Percentiles rank a stretch among this genome's conserved stretches.
phyloP scores from a whole-genome alignment of 139 green algal genomes.

The Chloropicon primus region DNA sequence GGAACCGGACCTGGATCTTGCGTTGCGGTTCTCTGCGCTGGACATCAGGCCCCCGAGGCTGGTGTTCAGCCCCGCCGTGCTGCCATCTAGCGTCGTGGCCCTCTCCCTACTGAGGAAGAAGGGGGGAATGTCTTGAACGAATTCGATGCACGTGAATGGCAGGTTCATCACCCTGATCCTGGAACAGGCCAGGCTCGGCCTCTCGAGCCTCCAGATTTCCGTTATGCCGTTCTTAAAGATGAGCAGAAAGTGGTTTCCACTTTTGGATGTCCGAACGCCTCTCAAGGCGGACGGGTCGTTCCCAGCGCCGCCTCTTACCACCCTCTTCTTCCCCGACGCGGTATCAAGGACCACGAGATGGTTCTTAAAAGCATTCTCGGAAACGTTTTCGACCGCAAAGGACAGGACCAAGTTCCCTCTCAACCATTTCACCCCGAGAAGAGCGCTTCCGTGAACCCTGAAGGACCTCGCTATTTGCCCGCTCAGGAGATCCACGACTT shows the following conservation, averaged over 20 bases:
- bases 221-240: background rate
- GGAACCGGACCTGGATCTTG: background rate
- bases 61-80: no score
- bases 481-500: background rate
- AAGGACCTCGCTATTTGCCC: background rate
- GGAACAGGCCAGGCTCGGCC: background rate
- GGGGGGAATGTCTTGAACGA: background rate
- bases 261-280: background rate
- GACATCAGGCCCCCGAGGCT: background rate
- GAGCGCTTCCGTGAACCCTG: background rate
- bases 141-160: background rate
- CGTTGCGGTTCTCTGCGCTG: background rate
- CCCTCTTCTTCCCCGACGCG: background rate
- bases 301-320: background rate
- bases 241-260: background rate
- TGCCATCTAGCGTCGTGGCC: no score
- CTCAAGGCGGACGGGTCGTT: background rate
- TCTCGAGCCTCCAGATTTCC: background rate
- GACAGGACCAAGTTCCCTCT: background rate
- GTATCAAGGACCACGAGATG: background rate
- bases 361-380: background rate
- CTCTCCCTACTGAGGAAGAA: background rate
- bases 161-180: background rate
- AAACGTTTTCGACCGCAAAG: background rate
- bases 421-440: background rate